Conservation (phyloP, 1,139 yeast genomes). For the Hemisphaericaspora subhashii region DNA sequence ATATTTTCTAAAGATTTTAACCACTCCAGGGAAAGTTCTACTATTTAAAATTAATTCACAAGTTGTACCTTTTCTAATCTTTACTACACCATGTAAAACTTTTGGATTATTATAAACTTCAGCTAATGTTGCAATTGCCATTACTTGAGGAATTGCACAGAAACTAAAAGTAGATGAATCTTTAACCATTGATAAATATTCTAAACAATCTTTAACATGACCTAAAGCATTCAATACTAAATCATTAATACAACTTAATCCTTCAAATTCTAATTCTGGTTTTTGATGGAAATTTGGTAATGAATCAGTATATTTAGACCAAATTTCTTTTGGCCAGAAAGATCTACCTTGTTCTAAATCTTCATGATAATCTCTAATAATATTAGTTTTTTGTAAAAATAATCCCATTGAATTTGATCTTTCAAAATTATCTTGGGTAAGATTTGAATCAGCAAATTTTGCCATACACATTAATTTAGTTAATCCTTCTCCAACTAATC, state of each 20-base stretch:
- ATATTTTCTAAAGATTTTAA: constrained; percentile 70
- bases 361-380: constrained; percentile 92
- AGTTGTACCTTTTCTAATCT: constrained; percentile 92
- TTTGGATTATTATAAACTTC: constrained; percentile 78
- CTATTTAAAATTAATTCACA: constrained; percentile 72
- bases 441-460: constrained; percentile 54
- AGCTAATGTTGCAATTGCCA: constrained; percentile 95
- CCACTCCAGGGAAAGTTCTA: constrained; percentile 75
- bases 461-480: constrained; percentile 79
- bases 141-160: constrained; percentile 97
- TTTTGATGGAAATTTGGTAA: constrained; percentile 57
- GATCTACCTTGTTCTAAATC: constrained; percentile 90
- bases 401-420: constrained; percentile 89
- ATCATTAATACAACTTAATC: constrained; percentile 76
- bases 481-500: constrained; percentile 94
- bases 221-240: constrained; percentile 76
- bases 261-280: constrained; percentile 44
- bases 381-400: constrained; percentile 91
- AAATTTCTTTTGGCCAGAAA: constrained; percentile 94
- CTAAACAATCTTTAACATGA: constrained; percentile 77
- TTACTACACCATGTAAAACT: constrained; percentile 71
- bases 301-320: constrained; percentile 75
- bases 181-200: constrained; percentile 70
- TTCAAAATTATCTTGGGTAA: constrained; percentile 50
- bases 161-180: constrained; percentile 87